Evolutionary conservation across 768 basidiomycete genomes (phyloP).

Genomic region (Macrocybe gigantea): DNA sequence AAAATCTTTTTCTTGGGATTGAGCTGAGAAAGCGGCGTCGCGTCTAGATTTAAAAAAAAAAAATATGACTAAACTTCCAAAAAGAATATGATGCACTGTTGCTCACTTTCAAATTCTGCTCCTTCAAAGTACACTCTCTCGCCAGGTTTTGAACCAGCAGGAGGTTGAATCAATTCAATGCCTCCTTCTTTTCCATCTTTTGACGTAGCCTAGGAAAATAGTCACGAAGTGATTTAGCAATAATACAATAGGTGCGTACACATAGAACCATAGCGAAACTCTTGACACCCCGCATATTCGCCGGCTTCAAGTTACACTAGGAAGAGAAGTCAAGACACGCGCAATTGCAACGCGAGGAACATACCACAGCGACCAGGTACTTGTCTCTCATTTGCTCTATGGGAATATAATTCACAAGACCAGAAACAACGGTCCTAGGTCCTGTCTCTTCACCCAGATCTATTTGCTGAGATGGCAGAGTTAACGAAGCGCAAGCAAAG

Average conservation of each 20-base stretch:
- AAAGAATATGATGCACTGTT: background rate
- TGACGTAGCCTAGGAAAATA: conserved; percentile 63
- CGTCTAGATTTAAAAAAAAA: conserved; percentile 29
- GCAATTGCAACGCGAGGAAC: conserved; percentile 14
- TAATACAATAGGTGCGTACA: conserved; percentile 35
- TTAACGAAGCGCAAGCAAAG: background rate
- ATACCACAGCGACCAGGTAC: conserved; percentile 77
- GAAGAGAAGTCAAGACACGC: background rate
- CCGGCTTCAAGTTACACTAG: conserved; percentile 93
- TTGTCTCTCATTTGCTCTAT: conserved; percentile 90
- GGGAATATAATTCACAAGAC: conserved; percentile 93
- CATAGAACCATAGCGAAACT: conserved; percentile 97
- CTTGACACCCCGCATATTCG: conserved; percentile 95
- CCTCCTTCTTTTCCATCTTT: conserved; percentile 88
- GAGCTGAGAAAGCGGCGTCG: conserved; percentile 71
- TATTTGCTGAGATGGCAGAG: conserved; percentile 62
- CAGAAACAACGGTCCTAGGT: conserved; percentile 94
- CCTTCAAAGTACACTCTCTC: conserved; percentile 97
- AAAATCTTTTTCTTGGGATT: conserved; percentile 99
- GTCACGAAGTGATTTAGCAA: background rate
- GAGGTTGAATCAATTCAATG: conserved; percentile 89
- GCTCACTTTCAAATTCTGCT: conserved; percentile 71
- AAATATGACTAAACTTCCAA: background rate
- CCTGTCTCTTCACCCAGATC: conserved; percentile 94
- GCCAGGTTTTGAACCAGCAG: conserved; percentile 79